Evolutionary conservation across 106 monocot species (phyloP), one percentile per base, ranked within the genome.

Genomic region (Acorus gramineus): DNA sequence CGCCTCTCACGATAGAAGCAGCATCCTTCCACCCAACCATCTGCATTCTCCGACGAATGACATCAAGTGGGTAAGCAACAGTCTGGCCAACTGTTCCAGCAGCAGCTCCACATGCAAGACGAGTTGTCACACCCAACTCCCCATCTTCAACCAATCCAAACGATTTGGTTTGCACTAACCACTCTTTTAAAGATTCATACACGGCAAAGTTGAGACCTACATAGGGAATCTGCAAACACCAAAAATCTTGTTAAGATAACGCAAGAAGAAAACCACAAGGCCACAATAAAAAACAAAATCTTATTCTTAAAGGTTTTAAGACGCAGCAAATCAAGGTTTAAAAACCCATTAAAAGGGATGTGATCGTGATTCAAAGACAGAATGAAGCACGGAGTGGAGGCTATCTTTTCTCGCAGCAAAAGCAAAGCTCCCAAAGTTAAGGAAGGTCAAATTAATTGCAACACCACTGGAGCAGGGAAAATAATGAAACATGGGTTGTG

Each of bases 1-100:
- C 59, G 3, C 81, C 84, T 28, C 74, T 73, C 3, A 93, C 51
- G 59, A 93, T 63, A 3, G 80, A 63, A 62, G 84, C 71, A 68
- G 87, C 92, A 76, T 83, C 82, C 63, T 80, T 93, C 92, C 92
- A 93, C 3, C 92, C 92, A 13, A 75, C 80, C 92, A 93, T 93
- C 48, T 93, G 92, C 92, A 93, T 93, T 62, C 87, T 79, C 66
- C 92, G 79, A 4, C 87, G 61, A 52, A 93, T 85, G 13, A 93
- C 92, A 72, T 93, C 92, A 5, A 93, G 85, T 14, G 92, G 92
- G 64, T 93, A 93, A 2, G 92, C 87, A 53, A 88, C 85, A 52
- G 87, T 93, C 82, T 93, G 92, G 2, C 87, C 92, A 3, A 93
- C 57, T 2, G 85, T 93, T 47, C 87, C 87, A 47, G 87, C 92